These are phyloP conservation scores for Termitomyces heimii DNA, from an alignment of 768 basidiomycete genomes.

Conservation along the genomic window DNA sequence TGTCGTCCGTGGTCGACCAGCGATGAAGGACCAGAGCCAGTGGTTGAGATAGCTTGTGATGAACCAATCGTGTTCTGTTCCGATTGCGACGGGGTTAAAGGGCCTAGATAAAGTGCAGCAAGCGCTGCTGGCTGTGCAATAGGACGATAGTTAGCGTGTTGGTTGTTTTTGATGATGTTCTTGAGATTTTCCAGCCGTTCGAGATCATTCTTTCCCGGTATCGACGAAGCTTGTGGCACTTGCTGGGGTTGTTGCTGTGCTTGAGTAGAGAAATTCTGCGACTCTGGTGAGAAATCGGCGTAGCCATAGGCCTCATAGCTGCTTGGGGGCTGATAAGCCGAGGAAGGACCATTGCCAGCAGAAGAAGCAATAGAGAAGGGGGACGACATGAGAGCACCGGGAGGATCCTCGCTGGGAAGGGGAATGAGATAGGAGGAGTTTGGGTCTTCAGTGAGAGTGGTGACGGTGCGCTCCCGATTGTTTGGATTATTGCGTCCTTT, in stretches of 20 bases:
- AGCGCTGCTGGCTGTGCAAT: conserved; percentile 61
- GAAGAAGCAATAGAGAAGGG: conserved; percentile 31
- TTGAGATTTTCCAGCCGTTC: conserved; percentile 75
- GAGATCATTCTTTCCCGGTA: conserved; percentile 57
- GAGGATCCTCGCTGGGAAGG: conserved; percentile 45
- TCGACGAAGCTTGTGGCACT: conserved; percentile 5
- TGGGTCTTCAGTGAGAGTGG: conserved; percentile 57
- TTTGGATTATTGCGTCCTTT: conserved; percentile 43
- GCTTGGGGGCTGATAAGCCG: conserved; percentile 26
- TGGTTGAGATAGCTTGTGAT: conserved; percentile 28
- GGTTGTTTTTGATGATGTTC: conserved; percentile 60
- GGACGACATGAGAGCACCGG: conserved; percentile 29
- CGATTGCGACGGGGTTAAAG: conserved; percentile 22
- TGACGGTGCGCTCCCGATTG: conserved; percentile 63
- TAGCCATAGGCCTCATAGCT: conserved; percentile 32
- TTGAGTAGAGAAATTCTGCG: not conserved
- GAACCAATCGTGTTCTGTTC: conserved; percentile 19
- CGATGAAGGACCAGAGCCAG: conserved; percentile 15
- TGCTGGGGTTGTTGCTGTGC: conserved; percentile 19
- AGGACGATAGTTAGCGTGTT: conserved; percentile 68
- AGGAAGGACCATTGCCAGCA: conserved; percentile 17
- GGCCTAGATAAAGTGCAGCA: conserved; percentile 58
- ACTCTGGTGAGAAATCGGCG: conserved; percentile 9
- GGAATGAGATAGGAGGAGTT: conserved; percentile 48
- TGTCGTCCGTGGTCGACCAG: conserved; percentile 18